phyloP scores from a whole-genome alignment of 2,329 filamentous ascomycete species.

The Colletotrichum sp. region DNA sequence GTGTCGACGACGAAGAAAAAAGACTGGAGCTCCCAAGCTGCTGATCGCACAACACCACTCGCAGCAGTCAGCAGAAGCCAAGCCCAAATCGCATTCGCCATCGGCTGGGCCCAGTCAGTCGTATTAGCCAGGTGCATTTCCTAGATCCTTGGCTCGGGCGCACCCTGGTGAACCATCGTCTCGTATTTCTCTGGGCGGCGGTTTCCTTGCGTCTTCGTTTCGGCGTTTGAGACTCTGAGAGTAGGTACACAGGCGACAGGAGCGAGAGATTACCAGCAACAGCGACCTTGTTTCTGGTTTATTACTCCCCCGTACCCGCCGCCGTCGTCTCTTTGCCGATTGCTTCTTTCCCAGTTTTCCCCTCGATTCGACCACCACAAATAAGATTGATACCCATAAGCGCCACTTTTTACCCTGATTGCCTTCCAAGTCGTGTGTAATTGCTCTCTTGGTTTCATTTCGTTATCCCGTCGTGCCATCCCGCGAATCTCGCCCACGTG shows the following conservation, averaged over 20 bases:
- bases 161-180: not conserved
- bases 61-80: not conserved
- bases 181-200: constrained; percentile 6
- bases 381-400: constrained; percentile 2
- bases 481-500: not conserved
- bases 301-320: not conserved
- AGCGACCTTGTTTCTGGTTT: not conserved
- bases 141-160: not conserved
- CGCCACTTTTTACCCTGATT: not conserved
- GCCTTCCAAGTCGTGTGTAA: not conserved
- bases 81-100: not conserved
- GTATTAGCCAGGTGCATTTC: not conserved
- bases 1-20: not conserved
- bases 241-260: not conserved
- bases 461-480: not conserved
- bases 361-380: not conserved
- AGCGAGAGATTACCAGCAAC: not conserved
- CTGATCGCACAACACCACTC: not conserved
- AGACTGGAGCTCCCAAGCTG: not conserved
- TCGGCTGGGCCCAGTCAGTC: not conserved
- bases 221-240: not conserved
- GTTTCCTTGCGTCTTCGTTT: not conserved
- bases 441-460: not conserved
- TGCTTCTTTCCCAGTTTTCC: not conserved
- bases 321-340: not conserved